These are phyloP conservation scores for Vachellia collinsii DNA, from an alignment of 306 rosid species.

Conservation along the genomic window DNA sequence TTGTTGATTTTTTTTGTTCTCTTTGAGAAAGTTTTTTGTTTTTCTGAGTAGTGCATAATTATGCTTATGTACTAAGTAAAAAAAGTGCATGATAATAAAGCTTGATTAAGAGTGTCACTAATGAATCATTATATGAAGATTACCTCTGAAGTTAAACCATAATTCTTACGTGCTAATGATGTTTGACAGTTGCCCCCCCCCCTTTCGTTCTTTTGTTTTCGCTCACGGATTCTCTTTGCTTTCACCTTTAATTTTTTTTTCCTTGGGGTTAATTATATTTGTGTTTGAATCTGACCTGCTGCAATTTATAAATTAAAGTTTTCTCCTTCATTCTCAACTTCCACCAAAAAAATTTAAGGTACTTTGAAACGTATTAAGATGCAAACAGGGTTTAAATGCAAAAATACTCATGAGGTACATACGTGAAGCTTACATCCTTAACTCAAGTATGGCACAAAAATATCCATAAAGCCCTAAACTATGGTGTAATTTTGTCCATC, in stretches of 20 bases:
- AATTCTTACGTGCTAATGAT: slow-evolving; percentile 26
- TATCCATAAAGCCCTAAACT: no score
- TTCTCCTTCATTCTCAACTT: slow-evolving; percentile 16
- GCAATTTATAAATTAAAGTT: background rate
- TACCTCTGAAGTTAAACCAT: slow-evolving; percentile 45
- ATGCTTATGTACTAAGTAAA: slow-evolving; percentile 41
- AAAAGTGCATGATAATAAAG: slow-evolving; percentile 37
- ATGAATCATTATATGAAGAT: slow-evolving; percentile 51
- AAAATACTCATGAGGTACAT: no score
- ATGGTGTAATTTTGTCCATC: no score
- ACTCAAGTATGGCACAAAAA: no score
- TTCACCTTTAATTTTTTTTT: background rate
- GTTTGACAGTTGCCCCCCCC: slow-evolving; percentile 26
- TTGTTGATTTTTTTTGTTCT: slow-evolving; percentile 29
- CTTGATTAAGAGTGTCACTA: slow-evolving; percentile 34
- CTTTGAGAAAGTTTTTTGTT: slow-evolving; percentile 16
- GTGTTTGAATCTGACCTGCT: slow-evolving; percentile 39
- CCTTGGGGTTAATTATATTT: slow-evolving; percentile 32
- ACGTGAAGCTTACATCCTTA: no score
- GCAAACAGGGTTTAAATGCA: background rate
- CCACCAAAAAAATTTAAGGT: background rate
- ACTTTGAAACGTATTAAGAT: background rate
- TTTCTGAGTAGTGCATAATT: slow-evolving; percentile 45
- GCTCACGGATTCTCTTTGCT: slow-evolving; percentile 1
- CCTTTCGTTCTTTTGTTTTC: slow-evolving; percentile 16